These are phyloP conservation scores for Claviceps paspali DNA, from an alignment of 2,329 filamentous ascomycete species.

Conservation along the genomic window DNA sequence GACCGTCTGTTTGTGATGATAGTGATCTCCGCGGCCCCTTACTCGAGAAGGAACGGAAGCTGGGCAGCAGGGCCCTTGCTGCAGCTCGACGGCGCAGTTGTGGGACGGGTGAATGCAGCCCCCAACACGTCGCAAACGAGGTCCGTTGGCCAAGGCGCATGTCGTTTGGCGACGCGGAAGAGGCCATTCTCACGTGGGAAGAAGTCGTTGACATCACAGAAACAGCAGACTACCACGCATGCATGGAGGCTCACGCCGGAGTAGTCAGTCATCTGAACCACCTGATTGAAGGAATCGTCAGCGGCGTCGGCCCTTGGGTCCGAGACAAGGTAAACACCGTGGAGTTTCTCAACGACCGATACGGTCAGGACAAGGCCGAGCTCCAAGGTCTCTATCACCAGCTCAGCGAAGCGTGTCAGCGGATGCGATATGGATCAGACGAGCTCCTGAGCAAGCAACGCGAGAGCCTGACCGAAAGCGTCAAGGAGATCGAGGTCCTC, in stretches of 20 bases:
- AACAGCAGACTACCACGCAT: slow-evolving; percentile 11
- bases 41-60: slow-evolving; percentile 30
- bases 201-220: slow-evolving; percentile 31
- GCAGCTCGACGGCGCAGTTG: slow-evolving; percentile 50
- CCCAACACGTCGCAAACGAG: slow-evolving; percentile 30
- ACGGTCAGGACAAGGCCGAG: slow-evolving; percentile 47
- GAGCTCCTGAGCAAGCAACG: slow-evolving; percentile 58
- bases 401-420: slow-evolving; percentile 53
- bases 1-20: slow-evolving; percentile 44
- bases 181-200: slow-evolving; percentile 55
- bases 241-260: slow-evolving; percentile 26
- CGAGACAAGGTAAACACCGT: slow-evolving; percentile 39
- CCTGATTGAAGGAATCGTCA: slow-evolving; percentile 35
- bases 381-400: slow-evolving; percentile 54
- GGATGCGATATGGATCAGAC: slow-evolving; percentile 49
- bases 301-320: slow-evolving; percentile 46
- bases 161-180: slow-evolving; percentile 62
- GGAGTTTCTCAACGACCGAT: slow-evolving; percentile 43
- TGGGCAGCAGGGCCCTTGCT: slow-evolving; percentile 27
- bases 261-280: slow-evolving; percentile 40
- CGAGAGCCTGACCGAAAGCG: slow-evolving; percentile 49
- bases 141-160: slow-evolving; percentile 54
- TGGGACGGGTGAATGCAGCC: slow-evolving; percentile 17
- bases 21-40: slow-evolving; percentile 41
- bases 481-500: slow-evolving; percentile 67